A percentile compares a stretch with the other conserved stretches of the same genome.
Conservation (phyloP, 192 early-diverging fungal species). For the Rhizoclosmatium sp. region DNA sequence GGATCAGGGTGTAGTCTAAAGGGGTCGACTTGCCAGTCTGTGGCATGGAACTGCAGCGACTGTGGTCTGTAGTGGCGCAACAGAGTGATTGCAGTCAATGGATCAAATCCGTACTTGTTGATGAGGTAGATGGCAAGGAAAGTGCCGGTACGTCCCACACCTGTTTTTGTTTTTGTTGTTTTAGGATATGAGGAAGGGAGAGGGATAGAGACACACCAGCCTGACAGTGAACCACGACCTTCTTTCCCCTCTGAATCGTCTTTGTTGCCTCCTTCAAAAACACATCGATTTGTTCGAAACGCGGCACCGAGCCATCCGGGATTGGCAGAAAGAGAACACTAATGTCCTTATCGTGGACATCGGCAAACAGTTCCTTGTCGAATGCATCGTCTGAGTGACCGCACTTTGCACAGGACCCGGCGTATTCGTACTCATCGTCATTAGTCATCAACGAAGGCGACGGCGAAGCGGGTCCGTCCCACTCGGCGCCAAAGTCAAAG, state of each 20-base stretch:
- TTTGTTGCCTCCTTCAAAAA: constrained; percentile 45
- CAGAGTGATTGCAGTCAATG: constrained; percentile 44
- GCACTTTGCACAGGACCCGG: constrained; percentile 21
- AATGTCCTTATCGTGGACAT: constrained; percentile 37
- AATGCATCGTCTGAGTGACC: constrained; percentile 31
- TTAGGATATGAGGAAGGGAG: background rate
- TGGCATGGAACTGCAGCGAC: constrained; percentile 54
- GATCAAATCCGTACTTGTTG: constrained; percentile 50
- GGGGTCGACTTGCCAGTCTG: constrained; percentile 55
- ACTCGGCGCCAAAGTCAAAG: constrained; percentile 5
- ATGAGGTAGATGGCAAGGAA: constrained; percentile 59
- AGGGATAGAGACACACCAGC: constrained; percentile 29
- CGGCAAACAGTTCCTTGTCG: constrained; percentile 51
- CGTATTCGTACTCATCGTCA: background rate
- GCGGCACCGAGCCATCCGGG: constrained; percentile 53
- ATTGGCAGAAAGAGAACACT: constrained; percentile 55
- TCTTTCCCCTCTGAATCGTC: constrained; percentile 43
- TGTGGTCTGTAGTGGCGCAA: constrained; percentile 54
- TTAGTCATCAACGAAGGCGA: background rate
- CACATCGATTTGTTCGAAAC: constrained; percentile 41
- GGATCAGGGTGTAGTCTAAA: constrained; percentile 42
- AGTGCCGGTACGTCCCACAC: constrained; percentile 58
- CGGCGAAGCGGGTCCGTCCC: background rate
- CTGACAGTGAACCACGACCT: constrained; percentile 60
- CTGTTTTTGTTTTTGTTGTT: constrained; percentile 29